A percentile compares a stretch with the other conserved stretches of the same genome.
Conservation (phyloP, 495 filamentous ascomycete species). For the Tuber borchii region DNA sequence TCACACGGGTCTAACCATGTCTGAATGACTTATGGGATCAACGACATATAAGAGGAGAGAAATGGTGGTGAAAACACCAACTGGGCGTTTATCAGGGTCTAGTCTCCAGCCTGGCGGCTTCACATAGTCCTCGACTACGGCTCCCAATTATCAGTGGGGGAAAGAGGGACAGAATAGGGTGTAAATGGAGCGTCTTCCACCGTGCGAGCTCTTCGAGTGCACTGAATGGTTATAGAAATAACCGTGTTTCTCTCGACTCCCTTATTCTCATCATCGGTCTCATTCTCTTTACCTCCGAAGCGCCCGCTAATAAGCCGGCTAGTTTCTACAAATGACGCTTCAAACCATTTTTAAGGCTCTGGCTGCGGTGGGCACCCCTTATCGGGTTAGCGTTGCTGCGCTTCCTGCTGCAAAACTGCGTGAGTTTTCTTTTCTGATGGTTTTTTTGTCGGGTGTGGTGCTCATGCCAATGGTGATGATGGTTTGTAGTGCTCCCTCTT, state of each 20-base stretch:
- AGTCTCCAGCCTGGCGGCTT: background rate
- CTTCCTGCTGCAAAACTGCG: background rate
- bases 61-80: background rate
- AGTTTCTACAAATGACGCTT: background rate
- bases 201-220: background rate
- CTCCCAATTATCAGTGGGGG: background rate
- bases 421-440: background rate
- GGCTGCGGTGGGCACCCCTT: background rate
- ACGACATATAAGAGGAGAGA: background rate
- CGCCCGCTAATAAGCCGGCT: background rate
- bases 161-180: background rate
- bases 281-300: background rate
- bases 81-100: background rate
- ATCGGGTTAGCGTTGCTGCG: background rate
- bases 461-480: background rate
- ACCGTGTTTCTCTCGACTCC: too few species aligned
- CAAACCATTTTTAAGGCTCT: background rate
- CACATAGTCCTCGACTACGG: background rate
- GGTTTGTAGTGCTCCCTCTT: background rate
- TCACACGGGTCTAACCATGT: background rate
- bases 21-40: background rate
- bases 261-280: background rate
- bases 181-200: background rate
- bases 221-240: background rate
- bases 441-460: background rate